phyloP scores from a whole-genome alignment of 2,329 filamentous ascomycete genomes.

The Aspergillus arachidicola region DNA sequence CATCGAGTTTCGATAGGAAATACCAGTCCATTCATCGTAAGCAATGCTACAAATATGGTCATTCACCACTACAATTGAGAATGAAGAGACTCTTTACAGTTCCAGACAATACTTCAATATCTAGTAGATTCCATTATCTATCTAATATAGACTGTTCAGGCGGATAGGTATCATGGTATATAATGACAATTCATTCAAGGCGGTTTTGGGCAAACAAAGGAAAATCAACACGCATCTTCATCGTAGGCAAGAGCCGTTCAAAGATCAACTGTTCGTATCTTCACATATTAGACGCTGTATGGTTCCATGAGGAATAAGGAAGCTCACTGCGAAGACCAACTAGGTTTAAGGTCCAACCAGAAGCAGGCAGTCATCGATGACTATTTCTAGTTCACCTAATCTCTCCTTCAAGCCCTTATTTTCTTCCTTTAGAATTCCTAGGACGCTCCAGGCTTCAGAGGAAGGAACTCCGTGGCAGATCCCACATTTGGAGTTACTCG shows the following conservation, averaged over 20 bases:
- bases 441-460: slow-evolving; percentile 56
- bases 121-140: slow-evolving; percentile 1
- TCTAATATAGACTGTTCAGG: neutral
- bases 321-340: neutral
- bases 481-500: slow-evolving; percentile 36
- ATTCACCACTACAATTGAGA: neutral
- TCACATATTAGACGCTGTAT: neutral
- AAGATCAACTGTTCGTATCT: slow-evolving; percentile 4
- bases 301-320: neutral
- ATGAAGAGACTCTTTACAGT: neutral
- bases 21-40: neutral
- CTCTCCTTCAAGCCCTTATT: slow-evolving; percentile 56
- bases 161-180: slow-evolving; percentile 13
- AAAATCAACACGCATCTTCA: neutral
- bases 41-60: neutral
- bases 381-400: slow-evolving; percentile 56
- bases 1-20: neutral
- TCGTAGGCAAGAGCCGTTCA: neutral
- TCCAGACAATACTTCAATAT: neutral
- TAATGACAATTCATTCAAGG: neutral
- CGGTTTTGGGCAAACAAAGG: neutral
- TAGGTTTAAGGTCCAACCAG: slow-evolving; percentile 46
- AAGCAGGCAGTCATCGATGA: slow-evolving; percentile 60
- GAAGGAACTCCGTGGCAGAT: slow-evolving; percentile 45
- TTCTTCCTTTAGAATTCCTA: slow-evolving; percentile 57